These are phyloP conservation scores for Fusarium metavorans DNA, from an alignment of 2,329 filamentous ascomycete genomes.

Conservation along the genomic window DNA sequence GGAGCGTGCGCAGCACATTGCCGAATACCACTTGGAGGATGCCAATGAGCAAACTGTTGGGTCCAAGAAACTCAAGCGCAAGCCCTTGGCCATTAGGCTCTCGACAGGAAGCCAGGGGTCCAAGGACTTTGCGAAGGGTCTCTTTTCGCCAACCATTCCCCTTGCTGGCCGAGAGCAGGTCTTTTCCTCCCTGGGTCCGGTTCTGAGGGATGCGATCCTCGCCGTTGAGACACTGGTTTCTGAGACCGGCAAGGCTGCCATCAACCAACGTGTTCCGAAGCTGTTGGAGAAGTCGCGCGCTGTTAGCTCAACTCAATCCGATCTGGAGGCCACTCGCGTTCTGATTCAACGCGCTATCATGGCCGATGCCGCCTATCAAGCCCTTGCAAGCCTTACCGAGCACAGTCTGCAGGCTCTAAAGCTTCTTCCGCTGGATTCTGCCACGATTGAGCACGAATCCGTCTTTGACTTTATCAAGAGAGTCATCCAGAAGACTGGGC, in stretches of 20 bases:
- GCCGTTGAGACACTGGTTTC: conserved; percentile 13
- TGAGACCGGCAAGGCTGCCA: background rate
- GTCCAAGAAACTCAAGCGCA: background rate
- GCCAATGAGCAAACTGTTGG: background rate
- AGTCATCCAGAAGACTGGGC: conserved; percentile 10
- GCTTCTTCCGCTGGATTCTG: conserved; percentile 5
- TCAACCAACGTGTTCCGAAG: conserved; percentile 2
- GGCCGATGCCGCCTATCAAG: conserved; percentile 31
- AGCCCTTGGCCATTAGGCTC: conserved; percentile 7
- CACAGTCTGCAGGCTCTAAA: conserved; percentile 13
- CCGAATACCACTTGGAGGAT: background rate
- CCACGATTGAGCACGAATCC: background rate
- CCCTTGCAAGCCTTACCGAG: conserved; percentile 6
- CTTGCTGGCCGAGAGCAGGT: conserved; percentile 18
- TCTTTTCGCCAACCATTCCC: conserved; percentile 26
- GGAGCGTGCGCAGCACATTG: conserved; percentile 9
- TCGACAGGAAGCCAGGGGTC: background rate
- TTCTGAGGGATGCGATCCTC: conserved; percentile 10
- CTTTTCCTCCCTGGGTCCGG: conserved; percentile 27
- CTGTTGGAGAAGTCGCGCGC: conserved; percentile 1
- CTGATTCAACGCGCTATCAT: conserved; percentile 32
- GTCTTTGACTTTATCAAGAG: conserved; percentile 34
- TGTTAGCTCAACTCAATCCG: background rate
- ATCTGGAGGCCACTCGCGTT: conserved; percentile 12
- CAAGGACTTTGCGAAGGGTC: conserved; percentile 23